Conservation (phyloP, 352 stramenopile genomes). For the Pythium inflatum region DNA sequence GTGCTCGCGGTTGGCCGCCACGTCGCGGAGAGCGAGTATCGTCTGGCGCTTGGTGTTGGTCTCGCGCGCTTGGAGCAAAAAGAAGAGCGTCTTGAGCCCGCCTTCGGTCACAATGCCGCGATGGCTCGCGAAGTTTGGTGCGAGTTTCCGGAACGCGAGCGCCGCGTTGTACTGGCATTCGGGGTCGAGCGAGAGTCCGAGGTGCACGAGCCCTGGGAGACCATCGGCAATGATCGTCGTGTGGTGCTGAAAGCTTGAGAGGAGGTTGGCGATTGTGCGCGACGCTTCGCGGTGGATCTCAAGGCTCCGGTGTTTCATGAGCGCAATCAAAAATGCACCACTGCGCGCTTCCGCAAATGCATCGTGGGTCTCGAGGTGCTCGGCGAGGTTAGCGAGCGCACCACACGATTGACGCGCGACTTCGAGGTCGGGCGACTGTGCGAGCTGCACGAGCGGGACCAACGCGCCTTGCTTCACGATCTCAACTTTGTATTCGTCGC, state of each 20-base stretch:
- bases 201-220: slow-evolving; percentile 87
- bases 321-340: slow-evolving; percentile 69
- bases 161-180: slow-evolving; percentile 96
- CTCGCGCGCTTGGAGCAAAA: slow-evolving; percentile 90
- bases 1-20: slow-evolving; percentile 89
- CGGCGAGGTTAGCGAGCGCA: slow-evolving; percentile 93
- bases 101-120: slow-evolving; percentile 83
- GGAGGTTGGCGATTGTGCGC: slow-evolving; percentile 92
- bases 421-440: slow-evolving; percentile 91
- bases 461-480: slow-evolving; percentile 86
- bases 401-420: slow-evolving; percentile 92
- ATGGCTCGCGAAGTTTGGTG: slow-evolving; percentile 91
- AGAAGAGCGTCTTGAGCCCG: slow-evolving; percentile 91
- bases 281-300: slow-evolving; percentile 95
- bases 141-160: slow-evolving; percentile 94
- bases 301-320: slow-evolving; percentile 86
- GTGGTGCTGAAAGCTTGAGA: slow-evolving; percentile 94
- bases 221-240: slow-evolving; percentile 90
- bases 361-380: slow-evolving; percentile 94
- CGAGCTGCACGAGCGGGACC: slow-evolving; percentile 79
- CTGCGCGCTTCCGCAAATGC: slow-evolving; percentile 79
- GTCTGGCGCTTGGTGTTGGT: slow-evolving; percentile 92
- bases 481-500: slow-evolving; percentile 90
- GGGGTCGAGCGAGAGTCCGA: slow-evolving; percentile 88
- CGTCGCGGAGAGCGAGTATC: slow-evolving; percentile 87